These are phyloP conservation scores for Atalantia buxifolia DNA, from an alignment of 345 rosid species.

Conservation along the genomic window DNA sequence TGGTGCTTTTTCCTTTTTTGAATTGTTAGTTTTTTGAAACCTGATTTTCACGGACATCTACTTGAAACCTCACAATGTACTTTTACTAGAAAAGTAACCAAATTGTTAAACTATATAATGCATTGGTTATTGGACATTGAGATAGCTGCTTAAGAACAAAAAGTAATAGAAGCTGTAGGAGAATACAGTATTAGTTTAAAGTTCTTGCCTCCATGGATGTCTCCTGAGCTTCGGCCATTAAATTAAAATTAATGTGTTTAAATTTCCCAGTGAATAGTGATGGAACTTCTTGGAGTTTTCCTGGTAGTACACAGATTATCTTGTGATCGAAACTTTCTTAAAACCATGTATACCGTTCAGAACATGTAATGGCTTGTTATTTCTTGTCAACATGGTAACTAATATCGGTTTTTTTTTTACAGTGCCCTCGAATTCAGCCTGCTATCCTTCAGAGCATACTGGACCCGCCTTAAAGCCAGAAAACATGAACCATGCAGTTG, in stretches of 20 bases:
- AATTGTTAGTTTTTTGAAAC: background rate
- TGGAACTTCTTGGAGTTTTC: background rate
- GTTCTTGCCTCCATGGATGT: background rate
- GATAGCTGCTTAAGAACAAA: background rate
- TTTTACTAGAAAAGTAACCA: background rate
- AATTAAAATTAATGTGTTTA: background rate
- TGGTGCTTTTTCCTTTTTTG: background rate
- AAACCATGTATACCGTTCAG: background rate
- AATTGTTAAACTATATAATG: background rate
- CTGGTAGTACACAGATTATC: background rate
- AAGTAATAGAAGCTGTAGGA: background rate
- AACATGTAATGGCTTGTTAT: background rate
- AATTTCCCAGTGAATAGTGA: background rate
- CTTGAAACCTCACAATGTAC: background rate
- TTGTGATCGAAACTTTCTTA: background rate
- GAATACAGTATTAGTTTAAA: background rate
- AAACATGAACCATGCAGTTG: constrained; percentile 51
- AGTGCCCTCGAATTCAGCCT: constrained; percentile 67
- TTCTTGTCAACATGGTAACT: constrained; percentile 10
- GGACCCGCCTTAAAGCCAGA: constrained; percentile 55
- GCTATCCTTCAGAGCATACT: constrained; percentile 57
- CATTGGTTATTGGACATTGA: background rate
- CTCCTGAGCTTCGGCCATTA: background rate
- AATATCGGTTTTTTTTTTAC: constrained; percentile 17
- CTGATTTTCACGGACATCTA: background rate